Percentiles rank a stretch among this genome's conserved stretches.
phyloP scores from a whole-genome alignment of 306 rosid species.

The Medicago ruthenica region DNA sequence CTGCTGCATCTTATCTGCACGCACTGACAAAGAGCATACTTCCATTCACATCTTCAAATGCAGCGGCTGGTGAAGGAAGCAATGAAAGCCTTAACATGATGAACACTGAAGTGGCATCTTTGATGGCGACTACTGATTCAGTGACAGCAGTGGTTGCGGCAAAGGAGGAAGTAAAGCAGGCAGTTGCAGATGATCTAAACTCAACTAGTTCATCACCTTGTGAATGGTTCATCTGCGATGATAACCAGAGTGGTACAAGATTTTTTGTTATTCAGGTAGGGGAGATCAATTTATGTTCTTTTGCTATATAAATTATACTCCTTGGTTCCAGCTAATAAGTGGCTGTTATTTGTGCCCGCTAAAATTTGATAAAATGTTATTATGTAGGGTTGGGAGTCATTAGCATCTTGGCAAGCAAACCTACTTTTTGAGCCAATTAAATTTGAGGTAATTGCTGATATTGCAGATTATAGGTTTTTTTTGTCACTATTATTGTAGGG shows the following conservation, averaged over 20 bases:
- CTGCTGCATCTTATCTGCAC: constrained; percentile 91
- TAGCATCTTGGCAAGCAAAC: constrained; percentile 98
- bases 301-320: background rate
- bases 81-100: constrained; percentile 48
- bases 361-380: background rate
- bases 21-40: constrained; percentile 70
- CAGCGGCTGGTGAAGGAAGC: constrained; percentile 46
- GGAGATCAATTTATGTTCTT: background rate
- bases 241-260: constrained; percentile 72
- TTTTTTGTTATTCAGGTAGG: constrained; percentile 84
- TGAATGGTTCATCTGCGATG: constrained; percentile 92
- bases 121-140: constrained; percentile 89
- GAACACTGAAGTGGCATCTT: constrained; percentile 73
- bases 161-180: constrained; percentile 96
- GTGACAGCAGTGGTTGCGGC: constrained; percentile 98
- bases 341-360: background rate
- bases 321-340: constrained; percentile 7
- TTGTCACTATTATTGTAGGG: background rate
- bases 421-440: constrained; percentile 88
- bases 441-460: constrained; percentile 72
- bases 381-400: constrained; percentile 85
- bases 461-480: background rate
- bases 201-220: constrained; percentile 84
- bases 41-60: constrained; percentile 72
- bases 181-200: constrained; percentile 88